Evolutionary conservation across 768 basidiomycete species (phyloP), one percentile per base, ranked within the genome.

Genomic region (Gyrodon lividus): DNA sequence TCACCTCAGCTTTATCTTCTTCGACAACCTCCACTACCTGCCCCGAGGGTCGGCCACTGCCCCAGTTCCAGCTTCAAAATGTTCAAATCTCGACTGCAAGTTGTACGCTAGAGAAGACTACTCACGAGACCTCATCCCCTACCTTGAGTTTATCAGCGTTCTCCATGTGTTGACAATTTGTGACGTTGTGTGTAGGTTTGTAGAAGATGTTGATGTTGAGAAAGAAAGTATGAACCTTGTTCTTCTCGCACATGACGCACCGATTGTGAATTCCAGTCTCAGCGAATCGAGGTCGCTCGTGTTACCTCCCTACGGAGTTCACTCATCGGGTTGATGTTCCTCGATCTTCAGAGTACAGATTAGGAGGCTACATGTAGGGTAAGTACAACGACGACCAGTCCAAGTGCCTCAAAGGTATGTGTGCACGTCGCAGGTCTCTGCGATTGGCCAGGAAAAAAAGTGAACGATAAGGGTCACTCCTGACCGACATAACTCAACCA

Each of bases 1-100:
- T 74, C 20, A 79, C 74, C 52, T 74, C 54, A 2, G 72, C 75
- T 50, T 71, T 68, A 1, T 76, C 77, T 22, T 74, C 70, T 38
- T 70, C 65, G 8, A 77, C 72, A 43, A 79, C 65, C 45, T 73
- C 74, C 2, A 64, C 67, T 1, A 79, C 67, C 50, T 59, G 69
- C 0, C 77, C 75, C 14, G 62, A 48, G 4, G 64, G 54, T 41
- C 64, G 59, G 6, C 67, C 65, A 7, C 55, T 49, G 6, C 73
- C 73, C 70, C 73, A 74, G 8, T 62, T 64, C 70, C 73, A 73
- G 10, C 73, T 74, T 24, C 3, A 38, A 22, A 13, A 28, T 4
- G 22, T 23, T 19, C 16, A 31, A n/a, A 4, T 5, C 7, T 50
- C 46, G 28, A 14, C 3, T 13, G 40, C n/a, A n/a, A 12, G 41